Percentiles rank a stretch among this genome's conserved stretches.
phyloP scores from a whole-genome alignment of 805 yeast species.

The Ogataea saltuana region DNA sequence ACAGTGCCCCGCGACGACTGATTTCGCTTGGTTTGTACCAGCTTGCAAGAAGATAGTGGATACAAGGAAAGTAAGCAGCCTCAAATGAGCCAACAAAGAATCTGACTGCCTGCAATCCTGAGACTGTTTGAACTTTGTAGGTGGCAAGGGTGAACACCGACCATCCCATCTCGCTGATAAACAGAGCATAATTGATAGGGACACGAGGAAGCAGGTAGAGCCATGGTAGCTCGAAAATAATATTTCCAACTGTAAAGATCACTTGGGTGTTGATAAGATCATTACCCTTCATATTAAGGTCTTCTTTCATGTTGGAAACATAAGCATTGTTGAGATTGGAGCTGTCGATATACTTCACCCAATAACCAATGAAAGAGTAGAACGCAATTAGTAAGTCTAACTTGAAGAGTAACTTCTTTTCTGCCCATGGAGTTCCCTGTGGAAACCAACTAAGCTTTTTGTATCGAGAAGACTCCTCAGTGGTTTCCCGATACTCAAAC shows the following conservation, averaged over 20 bases:
- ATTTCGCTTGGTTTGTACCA: constrained; percentile 60
- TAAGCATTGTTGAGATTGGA: constrained; percentile 65
- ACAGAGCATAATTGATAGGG: constrained; percentile 55
- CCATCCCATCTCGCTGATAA: constrained; percentile 60
- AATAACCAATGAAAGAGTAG: constrained; percentile 60
- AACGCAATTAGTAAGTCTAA: constrained; percentile 56
- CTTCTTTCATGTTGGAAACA: constrained; percentile 63
- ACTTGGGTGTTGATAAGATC: constrained; percentile 62
- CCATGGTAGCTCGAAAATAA: constrained; percentile 63
- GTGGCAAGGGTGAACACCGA: constrained; percentile 61
- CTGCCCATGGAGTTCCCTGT: constrained; percentile 47
- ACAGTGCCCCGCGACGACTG: constrained; percentile 60
- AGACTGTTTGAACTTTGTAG: constrained; percentile 49
- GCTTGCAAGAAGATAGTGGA: constrained; percentile 58
- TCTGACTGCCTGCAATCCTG: constrained; percentile 58
- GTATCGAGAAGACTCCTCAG: constrained; percentile 32
- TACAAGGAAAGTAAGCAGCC: constrained; percentile 64
- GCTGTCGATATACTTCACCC: constrained; percentile 67
- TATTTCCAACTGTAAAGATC: constrained; percentile 58
- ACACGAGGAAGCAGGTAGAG: constrained; percentile 55
- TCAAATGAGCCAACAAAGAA: constrained; percentile 72
- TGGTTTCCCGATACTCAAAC: constrained; percentile 55
- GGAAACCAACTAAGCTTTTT: constrained; percentile 60
- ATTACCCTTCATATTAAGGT: constrained; percentile 57
- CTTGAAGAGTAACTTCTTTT: constrained; percentile 48